Conservation (phyloP, 306 rosid species). For the Crataegus laevigata region DNA sequence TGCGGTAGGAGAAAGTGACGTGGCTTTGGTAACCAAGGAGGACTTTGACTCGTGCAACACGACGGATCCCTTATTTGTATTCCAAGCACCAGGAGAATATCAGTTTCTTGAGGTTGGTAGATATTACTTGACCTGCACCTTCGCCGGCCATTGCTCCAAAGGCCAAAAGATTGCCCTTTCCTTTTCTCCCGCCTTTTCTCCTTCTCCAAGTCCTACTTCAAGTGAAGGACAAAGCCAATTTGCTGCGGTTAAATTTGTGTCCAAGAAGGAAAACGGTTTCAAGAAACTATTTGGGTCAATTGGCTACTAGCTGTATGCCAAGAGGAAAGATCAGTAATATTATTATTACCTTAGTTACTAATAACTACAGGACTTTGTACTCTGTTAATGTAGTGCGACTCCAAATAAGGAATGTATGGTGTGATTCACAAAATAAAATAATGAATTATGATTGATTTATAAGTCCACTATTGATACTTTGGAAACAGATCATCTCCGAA, state of each 20-base stretch:
- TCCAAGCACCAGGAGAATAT: not conserved
- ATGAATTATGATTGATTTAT: not conserved
- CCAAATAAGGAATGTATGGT: not conserved
- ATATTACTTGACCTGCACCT: conserved; percentile 2
- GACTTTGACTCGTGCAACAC: not conserved
- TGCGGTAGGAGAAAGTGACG: not conserved
- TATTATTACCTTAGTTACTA: not conserved
- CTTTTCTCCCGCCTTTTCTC: not conserved
- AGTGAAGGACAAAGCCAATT: not conserved
- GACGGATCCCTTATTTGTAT: not conserved
- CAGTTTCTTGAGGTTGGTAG: not conserved
- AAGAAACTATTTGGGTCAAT: not conserved
- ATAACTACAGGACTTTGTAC: not conserved
- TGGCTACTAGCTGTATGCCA: not conserved
- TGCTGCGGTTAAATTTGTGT: not conserved
- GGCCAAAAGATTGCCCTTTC: conserved; percentile 7
- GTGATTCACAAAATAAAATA: not conserved
- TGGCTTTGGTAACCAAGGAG: not conserved
- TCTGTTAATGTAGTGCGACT: not conserved
- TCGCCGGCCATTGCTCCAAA: conserved; percentile 4
- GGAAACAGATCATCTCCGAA: no score
- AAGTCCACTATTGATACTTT: not conserved
- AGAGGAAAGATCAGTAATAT: not conserved
- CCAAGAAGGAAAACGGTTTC: not conserved
- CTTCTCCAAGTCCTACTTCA: not conserved